Evolutionary conservation across 495 filamentous ascomycete genomes (phyloP).

Genomic region (Pyrenula massariospora): DNA sequence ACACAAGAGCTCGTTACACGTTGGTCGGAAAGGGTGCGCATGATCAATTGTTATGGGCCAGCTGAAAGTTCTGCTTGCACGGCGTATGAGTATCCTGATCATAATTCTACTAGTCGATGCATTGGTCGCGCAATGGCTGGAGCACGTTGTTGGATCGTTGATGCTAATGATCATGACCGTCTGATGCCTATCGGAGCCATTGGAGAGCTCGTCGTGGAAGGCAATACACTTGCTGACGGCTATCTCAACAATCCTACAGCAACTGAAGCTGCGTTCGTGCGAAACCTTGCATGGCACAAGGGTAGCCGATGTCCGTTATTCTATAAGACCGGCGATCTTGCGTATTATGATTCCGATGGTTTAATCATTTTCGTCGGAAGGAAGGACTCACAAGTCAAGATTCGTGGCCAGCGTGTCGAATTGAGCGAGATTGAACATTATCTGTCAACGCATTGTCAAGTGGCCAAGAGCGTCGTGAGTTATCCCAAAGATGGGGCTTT

Average conservation of each 20-base stretch:
- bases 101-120: neutral
- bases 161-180: slow-evolving; percentile 26
- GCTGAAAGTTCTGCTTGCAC: slow-evolving; percentile 16
- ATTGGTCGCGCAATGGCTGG: neutral
- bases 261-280: slow-evolving; percentile 30
- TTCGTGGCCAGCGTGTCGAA: slow-evolving; percentile 32
- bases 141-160: slow-evolving; percentile 29
- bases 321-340: slow-evolving; percentile 32
- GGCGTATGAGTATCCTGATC: neutral
- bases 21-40: slow-evolving; percentile 30
- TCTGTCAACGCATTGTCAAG: slow-evolving; percentile 4
- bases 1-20: slow-evolving; percentile 20
- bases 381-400: slow-evolving; percentile 28
- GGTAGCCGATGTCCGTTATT: slow-evolving; percentile 20
- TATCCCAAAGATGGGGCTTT: slow-evolving; percentile 6
- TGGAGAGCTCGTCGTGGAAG: slow-evolving; percentile 20
- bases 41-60: slow-evolving; percentile 49
- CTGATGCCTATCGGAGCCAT: neutral
- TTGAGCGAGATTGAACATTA: slow-evolving; percentile 26
- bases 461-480: slow-evolving; percentile 4
- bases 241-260: slow-evolving; percentile 31
- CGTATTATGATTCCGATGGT: slow-evolving; percentile 12
- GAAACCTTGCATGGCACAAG: slow-evolving; percentile 26
- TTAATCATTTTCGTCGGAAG: slow-evolving; percentile 15
- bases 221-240: slow-evolving; percentile 24